Conservation (phyloP, 805 yeast genomes). For the Wickerhamomyces sydowiorum region DNA sequence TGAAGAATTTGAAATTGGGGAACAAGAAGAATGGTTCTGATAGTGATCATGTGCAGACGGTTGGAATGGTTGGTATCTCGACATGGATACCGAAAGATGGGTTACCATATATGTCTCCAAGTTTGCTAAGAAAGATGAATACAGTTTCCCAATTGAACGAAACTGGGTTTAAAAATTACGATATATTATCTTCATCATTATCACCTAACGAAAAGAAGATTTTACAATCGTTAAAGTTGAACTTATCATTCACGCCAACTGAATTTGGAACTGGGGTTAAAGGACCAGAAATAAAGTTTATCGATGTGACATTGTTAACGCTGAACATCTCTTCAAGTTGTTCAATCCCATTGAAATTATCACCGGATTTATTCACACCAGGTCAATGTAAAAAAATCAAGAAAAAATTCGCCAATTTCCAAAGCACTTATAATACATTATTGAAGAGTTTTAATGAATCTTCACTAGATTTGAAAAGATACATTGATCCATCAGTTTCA, state of each 20-base stretch:
- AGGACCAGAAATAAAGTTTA: slow-evolving; percentile 26
- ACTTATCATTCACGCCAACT: slow-evolving; percentile 26
- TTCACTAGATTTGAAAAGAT: slow-evolving; percentile 4
- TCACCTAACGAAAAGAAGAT: slow-evolving; percentile 24
- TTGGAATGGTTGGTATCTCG: slow-evolving; percentile 27
- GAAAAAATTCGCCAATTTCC: slow-evolving; percentile 15
- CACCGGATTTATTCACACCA: slow-evolving; percentile 23
- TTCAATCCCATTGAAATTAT: slow-evolving; percentile 38
- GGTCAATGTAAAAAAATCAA: slow-evolving; percentile 20
- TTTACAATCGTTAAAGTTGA: slow-evolving; percentile 22
- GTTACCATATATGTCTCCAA: slow-evolving; percentile 32
- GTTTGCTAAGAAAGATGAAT: slow-evolving; percentile 31
- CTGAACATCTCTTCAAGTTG: slow-evolving; percentile 28
- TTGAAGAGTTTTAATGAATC: slow-evolving; percentile 5
- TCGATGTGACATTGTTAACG: slow-evolving; percentile 26
- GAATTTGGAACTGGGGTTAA: slow-evolving; percentile 17
- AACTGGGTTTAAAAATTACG: slow-evolving; percentile 28
- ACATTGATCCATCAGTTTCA: slow-evolving; percentile 7
- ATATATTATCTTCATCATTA: slow-evolving; percentile 20
- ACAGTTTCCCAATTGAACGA: slow-evolving; percentile 26
- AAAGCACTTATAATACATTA: slow-evolving; percentile 12
- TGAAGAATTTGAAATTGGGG: neutral
- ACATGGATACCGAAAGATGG: slow-evolving; percentile 28
- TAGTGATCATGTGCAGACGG: slow-evolving; percentile 1
- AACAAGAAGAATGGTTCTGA: neutral